These are phyloP conservation scores for Termitomyces sp. DNA, from an alignment of 768 basidiomycete genomes.

Conservation along the genomic window DNA sequence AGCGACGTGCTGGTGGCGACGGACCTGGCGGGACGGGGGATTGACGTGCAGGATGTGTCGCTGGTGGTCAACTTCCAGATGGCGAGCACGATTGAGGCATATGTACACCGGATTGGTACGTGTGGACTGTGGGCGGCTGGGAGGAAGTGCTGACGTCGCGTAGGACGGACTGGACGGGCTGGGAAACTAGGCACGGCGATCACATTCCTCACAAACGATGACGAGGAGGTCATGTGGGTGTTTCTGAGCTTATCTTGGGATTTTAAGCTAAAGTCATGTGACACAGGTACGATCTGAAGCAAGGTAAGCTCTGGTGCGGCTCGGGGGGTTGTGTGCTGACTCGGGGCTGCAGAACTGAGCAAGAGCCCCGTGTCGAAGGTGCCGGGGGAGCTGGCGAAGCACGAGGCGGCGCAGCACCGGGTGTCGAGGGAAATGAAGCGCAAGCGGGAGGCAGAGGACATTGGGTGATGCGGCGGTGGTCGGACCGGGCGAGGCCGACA, in stretches of 20 bases:
- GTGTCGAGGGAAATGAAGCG: conserved; percentile 94
- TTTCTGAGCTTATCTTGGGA: conserved; percentile 6
- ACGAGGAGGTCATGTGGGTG: conserved; percentile 93
- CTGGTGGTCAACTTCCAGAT: conserved; percentile 98
- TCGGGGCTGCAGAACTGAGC: conserved; percentile 63
- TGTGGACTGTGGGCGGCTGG: not conserved
- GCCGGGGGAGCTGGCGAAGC: conserved; percentile 80
- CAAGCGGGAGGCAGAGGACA: conserved; percentile 81
- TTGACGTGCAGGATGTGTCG: conserved; percentile 95
- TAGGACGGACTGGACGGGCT: conserved; percentile 95
- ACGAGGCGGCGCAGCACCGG: conserved; percentile 87
- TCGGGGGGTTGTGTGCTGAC: not conserved
- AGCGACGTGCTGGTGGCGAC: conserved; percentile 92
- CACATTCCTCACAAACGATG: conserved; percentile 94
- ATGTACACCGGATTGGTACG: conserved; percentile 93
- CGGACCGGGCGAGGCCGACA: conserved; percentile 1
- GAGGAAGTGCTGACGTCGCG: conserved; percentile 9
- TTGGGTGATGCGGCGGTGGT: conserved; percentile 30
- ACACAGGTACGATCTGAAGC: conserved; percentile 88
- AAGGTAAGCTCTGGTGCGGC: conserved; percentile 48
- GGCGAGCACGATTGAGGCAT: conserved; percentile 93
- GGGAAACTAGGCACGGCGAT: conserved; percentile 92
- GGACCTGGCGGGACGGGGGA: conserved; percentile 96
- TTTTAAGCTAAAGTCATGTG: conserved; percentile 5
- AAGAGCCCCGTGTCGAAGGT: conserved; percentile 94